Base-by-base conservation (phyloP, 371 early-diverging fungal genomes). In the Apophysomyces trapeziformis region DNA sequence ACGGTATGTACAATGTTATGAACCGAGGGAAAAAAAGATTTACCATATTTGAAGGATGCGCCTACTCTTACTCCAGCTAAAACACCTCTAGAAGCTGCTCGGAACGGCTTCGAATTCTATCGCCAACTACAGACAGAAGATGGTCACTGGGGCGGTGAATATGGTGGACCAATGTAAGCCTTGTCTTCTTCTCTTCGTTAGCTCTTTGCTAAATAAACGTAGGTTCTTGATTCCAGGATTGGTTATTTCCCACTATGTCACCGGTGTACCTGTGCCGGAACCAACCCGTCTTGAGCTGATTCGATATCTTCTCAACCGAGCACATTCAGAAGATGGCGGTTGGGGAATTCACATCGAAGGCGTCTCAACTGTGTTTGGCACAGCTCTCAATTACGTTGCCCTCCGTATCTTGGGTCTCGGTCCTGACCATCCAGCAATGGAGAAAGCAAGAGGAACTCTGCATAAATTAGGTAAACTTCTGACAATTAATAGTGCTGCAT, bases 281-380 rank as follows among this genome's bases (percentile, higher is more conserved):
- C 77, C 77, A 32, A 83, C 81, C 70, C 79, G 82, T 18, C 80
- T 85, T 5, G 99, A 98, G 83, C 77, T 97, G 61, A 90, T 93
- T 56, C 90, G 96, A 38, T 99, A 98, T 77, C 71, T 99, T 43
- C 77, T 92, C 44, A 92, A 92, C 75, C 80, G 87, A 62, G 96
- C 95, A 0, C 74, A 93, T 70, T 66, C 80, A 32, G 89, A 87
- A 39, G 96, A 97, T 66, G 99, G 99, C 37, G 98, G 99, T 16
- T 99, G 98, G 98, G 98, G 98, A 66, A 93, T 93, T 59, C 98
- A 99, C 73, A 93, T 94, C 62, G 98, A 96, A 79, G 90, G 95
- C 50, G 85, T 87, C 18, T 95, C 97, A 9, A 96, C 97, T 4
- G 94, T 93, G 1, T 98, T 98, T 80, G 96, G 98, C 59, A 98